Conservation (phyloP, 768 basidiomycete species). For the Suillus tomentosus region DNA sequence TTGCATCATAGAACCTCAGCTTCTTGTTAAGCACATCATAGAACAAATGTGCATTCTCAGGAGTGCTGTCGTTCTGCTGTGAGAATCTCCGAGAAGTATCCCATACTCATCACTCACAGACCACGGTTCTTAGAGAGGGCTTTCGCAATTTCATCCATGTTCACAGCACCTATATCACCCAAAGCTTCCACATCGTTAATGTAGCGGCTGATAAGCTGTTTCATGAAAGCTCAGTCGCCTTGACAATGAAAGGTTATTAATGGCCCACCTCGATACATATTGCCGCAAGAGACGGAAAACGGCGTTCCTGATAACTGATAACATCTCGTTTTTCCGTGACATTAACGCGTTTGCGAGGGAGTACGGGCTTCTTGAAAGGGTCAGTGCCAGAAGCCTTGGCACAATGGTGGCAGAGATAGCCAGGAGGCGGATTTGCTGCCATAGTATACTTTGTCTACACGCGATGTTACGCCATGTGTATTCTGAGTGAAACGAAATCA, state of each 20-base stretch:
- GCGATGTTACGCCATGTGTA: neutral
- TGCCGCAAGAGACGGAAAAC: constrained; percentile 70
- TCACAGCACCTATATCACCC: constrained; percentile 85
- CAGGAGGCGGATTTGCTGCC: constrained; percentile 66
- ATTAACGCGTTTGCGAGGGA: constrained; percentile 61
- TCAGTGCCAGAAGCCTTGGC: constrained; percentile 76
- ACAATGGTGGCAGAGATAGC: constrained; percentile 85
- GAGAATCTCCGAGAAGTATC: neutral
- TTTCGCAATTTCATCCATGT: constrained; percentile 82
- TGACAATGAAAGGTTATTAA: neutral
- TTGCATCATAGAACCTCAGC: constrained; percentile 85
- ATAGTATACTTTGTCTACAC: constrained; percentile 84
- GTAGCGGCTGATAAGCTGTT: constrained; percentile 79
- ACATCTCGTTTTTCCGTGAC: constrained; percentile 70
- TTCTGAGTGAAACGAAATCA: neutral
- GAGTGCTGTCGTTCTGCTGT: constrained; percentile 49
- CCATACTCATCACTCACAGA: constrained; percentile 54
- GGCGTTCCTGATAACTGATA: constrained; percentile 66
- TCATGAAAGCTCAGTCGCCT: neutral
- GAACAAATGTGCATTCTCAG: constrained; percentile 82
- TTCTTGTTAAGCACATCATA: constrained; percentile 70
- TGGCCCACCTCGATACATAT: constrained; percentile 73
- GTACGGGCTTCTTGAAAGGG: constrained; percentile 81
- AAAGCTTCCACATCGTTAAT: constrained; percentile 89
- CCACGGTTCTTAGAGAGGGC: constrained; percentile 79